Evolutionary conservation across 2,329 filamentous ascomycete species (phyloP).

Genomic region (Xylaria sp.): DNA sequence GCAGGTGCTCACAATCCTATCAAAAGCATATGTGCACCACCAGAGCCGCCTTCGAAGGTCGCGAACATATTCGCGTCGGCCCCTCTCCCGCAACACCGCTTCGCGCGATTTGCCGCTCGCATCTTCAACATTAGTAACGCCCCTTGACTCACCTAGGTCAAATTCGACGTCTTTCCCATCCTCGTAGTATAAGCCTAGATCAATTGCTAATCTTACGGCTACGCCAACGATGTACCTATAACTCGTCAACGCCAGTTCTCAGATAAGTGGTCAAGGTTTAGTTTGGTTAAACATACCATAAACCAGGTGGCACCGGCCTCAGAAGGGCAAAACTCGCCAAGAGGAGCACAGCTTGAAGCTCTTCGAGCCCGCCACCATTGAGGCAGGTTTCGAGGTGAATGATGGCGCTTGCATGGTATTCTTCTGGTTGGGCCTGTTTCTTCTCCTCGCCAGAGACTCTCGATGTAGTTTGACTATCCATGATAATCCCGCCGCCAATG

Average conservation of each 20-base stretch:
- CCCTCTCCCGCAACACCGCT: conserved; percentile 63
- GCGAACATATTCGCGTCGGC: conserved; percentile 82
- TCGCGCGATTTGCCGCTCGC: conserved; percentile 50
- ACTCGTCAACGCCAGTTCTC: conserved; percentile 24
- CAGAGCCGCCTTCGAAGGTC: conserved; percentile 88
- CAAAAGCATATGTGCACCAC: conserved; percentile 97
- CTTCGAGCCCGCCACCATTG: conserved; percentile 88
- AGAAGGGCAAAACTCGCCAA: conserved; percentile 92
- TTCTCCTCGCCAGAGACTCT: conserved; percentile 50
- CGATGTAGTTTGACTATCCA: conserved; percentile 66
- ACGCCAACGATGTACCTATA: conserved; percentile 89
- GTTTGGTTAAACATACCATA: conserved; percentile 69
- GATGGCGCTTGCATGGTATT: conserved; percentile 95
- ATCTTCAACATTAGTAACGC: conserved; percentile 53
- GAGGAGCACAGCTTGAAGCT: conserved; percentile 91
- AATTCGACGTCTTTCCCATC: conserved; percentile 76
- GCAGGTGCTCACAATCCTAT: conserved; percentile 93
- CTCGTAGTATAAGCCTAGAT: conserved; percentile 92
- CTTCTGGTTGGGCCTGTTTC: conserved; percentile 81
- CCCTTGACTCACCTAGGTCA: conserved; percentile 63
- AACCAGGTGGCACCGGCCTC: conserved; percentile 87
- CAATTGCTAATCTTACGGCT: conserved; percentile 87
- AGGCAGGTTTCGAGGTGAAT: conserved; percentile 90
- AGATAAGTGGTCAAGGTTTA: neutral
- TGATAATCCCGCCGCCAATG: conserved; percentile 92